These are phyloP conservation scores for Rhizopogon sp. DNA, from an alignment of 768 basidiomycete genomes.

Conservation along the genomic window DNA sequence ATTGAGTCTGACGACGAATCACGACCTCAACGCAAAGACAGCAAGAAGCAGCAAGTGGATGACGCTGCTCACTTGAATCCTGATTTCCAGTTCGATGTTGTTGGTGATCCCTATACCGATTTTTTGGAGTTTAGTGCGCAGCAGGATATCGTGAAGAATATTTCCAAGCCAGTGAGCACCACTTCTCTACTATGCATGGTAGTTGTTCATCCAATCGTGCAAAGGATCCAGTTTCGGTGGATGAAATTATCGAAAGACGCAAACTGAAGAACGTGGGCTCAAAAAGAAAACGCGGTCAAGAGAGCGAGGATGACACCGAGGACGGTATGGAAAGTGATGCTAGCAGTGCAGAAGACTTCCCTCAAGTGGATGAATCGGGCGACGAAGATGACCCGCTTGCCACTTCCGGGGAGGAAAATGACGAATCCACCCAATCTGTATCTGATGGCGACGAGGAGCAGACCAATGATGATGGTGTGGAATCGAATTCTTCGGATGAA, in stretches of 20 bases:
- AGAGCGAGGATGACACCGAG: conserved; percentile 31
- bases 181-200: neutral
- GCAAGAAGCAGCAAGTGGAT: conserved; percentile 24
- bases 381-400: conserved; percentile 26
- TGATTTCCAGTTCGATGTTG: conserved; percentile 77
- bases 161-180: conserved; percentile 54
- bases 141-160: conserved; percentile 57
- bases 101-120: conserved; percentile 64
- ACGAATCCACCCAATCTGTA: conserved; percentile 23
- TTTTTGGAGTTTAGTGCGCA: conserved; percentile 37
- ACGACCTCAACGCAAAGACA: conserved; percentile 14
- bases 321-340: conserved; percentile 27
- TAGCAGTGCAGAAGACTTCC: conserved; percentile 3
- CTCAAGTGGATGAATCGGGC: conserved; percentile 24
- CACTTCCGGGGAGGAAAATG: conserved; percentile 29
- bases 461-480: conserved; percentile 9
- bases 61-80: conserved; percentile 70
- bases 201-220: conserved; percentile 2
- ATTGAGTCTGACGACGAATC: conserved; percentile 78
- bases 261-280: conserved; percentile 35
- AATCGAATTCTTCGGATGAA: conserved; percentile 54
- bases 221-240: conserved; percentile 79
- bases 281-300: conserved; percentile 57
- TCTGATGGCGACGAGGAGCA: conserved; percentile 32
- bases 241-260: conserved; percentile 85